Base-by-base conservation (phyloP, 2,329 filamentous ascomycete genomes). In the Ophiostoma tasmaniense region DNA sequence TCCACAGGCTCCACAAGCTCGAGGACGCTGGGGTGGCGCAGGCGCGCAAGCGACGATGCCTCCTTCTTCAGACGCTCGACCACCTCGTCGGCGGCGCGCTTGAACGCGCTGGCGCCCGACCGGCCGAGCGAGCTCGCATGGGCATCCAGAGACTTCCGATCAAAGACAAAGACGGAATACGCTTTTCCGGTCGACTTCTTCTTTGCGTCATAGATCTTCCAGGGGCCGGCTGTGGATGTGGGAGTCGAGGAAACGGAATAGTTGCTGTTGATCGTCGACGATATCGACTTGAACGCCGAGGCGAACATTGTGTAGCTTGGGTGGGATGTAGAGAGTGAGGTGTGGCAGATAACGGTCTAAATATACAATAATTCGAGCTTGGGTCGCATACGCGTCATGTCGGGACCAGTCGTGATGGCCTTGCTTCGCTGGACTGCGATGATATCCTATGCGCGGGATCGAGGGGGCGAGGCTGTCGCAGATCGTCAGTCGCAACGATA, bases 121-220 rank as follows among this genome's bases (percentile, higher is more conserved):
- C 84, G 81, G 22, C 85, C 84, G 64, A 92, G 80, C 7, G 87
- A 85, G 65, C 82, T 84, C 20, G 85, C 69, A 70, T 89, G 85
- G 11, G 87, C 81, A 70, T 97, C 93, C 68, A 99, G 82, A 0
- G 87, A 87, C 80, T 96, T 97, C 77, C 88, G 89, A 73, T 99
- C 95, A 77, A 98, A 97, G 73, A 98, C 89, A 75, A 98, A 99
- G 73, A 98, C 89, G 20, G 93, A 97, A 68, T 90, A 95, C 8
- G 89, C 79, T 78, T 95, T 96, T 73, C 91, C 92, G 0, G 93
- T 97, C 37, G 90, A 92, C 80, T 97, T 98, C 81, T 96, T 96
- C 83, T 96, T 98, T 70, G 91, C 93, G 81, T 97, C 93, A 84
- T 94, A 94, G 75, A 99, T 95, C 81, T 93, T 96, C 95, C 95